Conservation (phyloP, 2,329 filamentous ascomycete genomes). For the Colletotrichum sansevieriae region DNA sequence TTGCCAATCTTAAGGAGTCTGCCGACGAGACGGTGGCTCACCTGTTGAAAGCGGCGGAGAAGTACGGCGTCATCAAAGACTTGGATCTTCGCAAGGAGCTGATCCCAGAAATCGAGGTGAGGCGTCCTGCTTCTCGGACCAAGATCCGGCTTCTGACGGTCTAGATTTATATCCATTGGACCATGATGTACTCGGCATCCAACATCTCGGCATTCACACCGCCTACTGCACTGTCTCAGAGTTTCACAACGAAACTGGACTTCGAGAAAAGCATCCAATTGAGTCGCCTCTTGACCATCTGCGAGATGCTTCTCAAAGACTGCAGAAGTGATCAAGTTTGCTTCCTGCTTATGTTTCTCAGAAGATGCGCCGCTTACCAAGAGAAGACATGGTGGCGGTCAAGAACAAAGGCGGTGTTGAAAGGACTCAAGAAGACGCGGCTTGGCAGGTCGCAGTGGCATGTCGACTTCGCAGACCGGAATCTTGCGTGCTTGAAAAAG, state of each 20-base stretch:
- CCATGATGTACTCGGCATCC: conserved; percentile 32
- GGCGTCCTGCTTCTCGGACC: neutral
- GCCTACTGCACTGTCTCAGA: neutral
- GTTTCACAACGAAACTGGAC: conserved; percentile 16
- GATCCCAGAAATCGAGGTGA: conserved; percentile 40
- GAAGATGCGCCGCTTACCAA: conserved; percentile 21
- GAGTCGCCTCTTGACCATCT: conserved; percentile 38
- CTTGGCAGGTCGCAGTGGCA: conserved; percentile 32
- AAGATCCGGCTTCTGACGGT: neutral
- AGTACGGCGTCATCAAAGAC: conserved; percentile 38
- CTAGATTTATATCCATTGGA: conserved; percentile 33
- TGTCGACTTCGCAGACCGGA: conserved; percentile 28
- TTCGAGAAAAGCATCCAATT: conserved; percentile 32
- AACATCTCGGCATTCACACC: conserved; percentile 12
- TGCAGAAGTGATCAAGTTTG: conserved; percentile 39
- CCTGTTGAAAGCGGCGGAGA: conserved; percentile 24
- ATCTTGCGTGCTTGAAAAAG: neutral
- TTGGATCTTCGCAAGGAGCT: conserved; percentile 41
- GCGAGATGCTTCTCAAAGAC: conserved; percentile 40
- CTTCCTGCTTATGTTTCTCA: conserved; percentile 37
- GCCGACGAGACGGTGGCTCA: conserved; percentile 36
- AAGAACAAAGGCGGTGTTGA: conserved; percentile 28
- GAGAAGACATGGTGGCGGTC: conserved; percentile 32
- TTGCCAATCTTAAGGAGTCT: conserved; percentile 14
- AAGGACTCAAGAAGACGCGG: conserved; percentile 34